Evolutionary conservation across 2,329 filamentous ascomycete species (phyloP), one percentile per base, ranked within the genome.

Genomic region (Penicillium sp.): DNA sequence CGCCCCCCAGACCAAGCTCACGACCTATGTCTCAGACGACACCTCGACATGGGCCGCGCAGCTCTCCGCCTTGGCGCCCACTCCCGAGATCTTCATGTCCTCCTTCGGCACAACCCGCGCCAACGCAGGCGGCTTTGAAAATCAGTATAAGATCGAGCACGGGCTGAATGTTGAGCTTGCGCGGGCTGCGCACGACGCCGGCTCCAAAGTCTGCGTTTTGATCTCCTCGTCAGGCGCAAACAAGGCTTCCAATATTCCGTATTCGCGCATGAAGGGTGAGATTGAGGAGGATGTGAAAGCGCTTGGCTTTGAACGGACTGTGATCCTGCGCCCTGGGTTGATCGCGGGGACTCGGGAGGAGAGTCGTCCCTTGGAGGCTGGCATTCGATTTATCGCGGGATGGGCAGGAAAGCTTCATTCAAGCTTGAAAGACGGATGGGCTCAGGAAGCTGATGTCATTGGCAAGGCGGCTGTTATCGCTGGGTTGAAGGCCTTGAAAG

Each of bases 81-180:
- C 77, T 0, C 85, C 88, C 0, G 69, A 77, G 1, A 76, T 88
- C 59, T 86, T 94, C 75, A 85, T 93, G 74, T 91, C 88, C 2
- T 84, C 84, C 1, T 81, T 96, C 1, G 93, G 87, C 52, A 96
- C 90, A 2, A 96, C 92, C 0, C 83, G 85, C 45, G 87, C 78
- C 0, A 79, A 80, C 12, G 91, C 90, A 0, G 92, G 92, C 56
- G 80, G 87, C 52, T 75, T 95, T 59, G 86, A 85, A 26, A 85
- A 86, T 56, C 93, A 96, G 74, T 88, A 90, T 76, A 88, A 89
- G 67, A 89, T 96, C 59, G 93, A 96, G 75, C 84, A 91, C 68
- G 90, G 94, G 66, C 79, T 96, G 42, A 95, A 95, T 72, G 72
- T 95, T 45, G 85, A 87, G 59, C 79, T 95, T 23, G 91, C 89